phyloP scores from a whole-genome alignment of 345 rosid species.

The Euphorbia pulcherrima region DNA sequence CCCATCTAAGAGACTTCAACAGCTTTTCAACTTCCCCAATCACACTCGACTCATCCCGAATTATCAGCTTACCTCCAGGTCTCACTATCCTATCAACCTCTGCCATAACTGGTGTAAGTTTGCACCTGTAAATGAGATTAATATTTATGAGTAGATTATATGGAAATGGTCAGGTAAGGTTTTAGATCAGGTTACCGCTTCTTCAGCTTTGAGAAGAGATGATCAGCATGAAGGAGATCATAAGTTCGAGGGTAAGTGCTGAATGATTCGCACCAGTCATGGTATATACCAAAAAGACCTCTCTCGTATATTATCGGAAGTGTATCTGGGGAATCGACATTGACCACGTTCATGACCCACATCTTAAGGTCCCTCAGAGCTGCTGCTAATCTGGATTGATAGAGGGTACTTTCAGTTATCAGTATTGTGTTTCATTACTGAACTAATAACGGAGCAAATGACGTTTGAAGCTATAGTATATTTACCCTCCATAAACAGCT shows the following conservation, averaged over 20 bases:
- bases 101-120: slow-evolving; percentile 71
- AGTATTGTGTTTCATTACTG: neutral
- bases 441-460: neutral
- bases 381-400: slow-evolving; percentile 65
- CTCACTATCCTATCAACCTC: slow-evolving; percentile 86
- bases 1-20: slow-evolving; percentile 77
- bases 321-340: slow-evolving; percentile 74
- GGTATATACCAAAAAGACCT: slow-evolving; percentile 85
- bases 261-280: slow-evolving; percentile 94
- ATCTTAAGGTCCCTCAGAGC: slow-evolving; percentile 65
- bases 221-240: slow-evolving; percentile 87
- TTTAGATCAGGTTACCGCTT: slow-evolving; percentile 36
- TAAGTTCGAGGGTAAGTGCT: slow-evolving; percentile 79
- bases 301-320: slow-evolving; percentile 87
- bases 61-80: slow-evolving; percentile 88
- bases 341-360: slow-evolving; percentile 88
- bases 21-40: slow-evolving; percentile 71
- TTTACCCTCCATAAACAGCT: slow-evolving; percentile 90
- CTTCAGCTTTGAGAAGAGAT: slow-evolving; percentile 80
- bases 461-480: neutral
- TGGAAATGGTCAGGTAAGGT: neutral
- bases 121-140: slow-evolving; percentile 48
- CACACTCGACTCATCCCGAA: slow-evolving; percentile 56
- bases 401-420: neutral
- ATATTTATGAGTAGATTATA: neutral